Conservation (phyloP, 2,329 filamentous ascomycete species). For the Xylaria sp. region DNA sequence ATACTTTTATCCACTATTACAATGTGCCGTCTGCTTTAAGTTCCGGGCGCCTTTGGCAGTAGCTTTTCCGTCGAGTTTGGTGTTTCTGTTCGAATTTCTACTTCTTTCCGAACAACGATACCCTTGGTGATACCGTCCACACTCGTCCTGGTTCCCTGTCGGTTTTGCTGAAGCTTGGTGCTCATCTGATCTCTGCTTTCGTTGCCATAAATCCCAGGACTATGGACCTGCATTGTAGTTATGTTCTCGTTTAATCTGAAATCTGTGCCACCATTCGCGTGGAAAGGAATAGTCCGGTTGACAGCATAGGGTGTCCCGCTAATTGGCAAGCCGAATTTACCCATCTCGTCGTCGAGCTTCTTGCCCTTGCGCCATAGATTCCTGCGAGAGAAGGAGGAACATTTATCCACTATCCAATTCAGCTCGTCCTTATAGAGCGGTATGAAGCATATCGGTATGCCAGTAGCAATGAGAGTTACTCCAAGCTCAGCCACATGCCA, state of each 20-base stretch:
- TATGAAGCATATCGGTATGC: conserved; percentile 40
- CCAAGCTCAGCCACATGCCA: conserved; percentile 41
- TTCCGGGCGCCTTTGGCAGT: neutral
- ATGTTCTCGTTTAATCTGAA: neutral
- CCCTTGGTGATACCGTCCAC: neutral
- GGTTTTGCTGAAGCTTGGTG: neutral
- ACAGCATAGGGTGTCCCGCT: conserved; percentile 8
- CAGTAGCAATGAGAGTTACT: conserved; percentile 41
- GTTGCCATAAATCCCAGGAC: neutral
- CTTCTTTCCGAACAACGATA: neutral
- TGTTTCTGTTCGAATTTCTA: neutral
- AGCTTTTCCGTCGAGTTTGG: neutral
- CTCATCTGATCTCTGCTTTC: neutral
- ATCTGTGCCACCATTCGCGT: neutral
- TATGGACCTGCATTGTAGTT: neutral
- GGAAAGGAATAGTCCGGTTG: neutral
- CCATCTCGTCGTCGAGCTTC: neutral
- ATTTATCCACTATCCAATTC: conserved; percentile 13
- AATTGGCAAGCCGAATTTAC: conserved; percentile 18
- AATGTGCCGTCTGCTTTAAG: neutral
- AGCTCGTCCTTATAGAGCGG: conserved; percentile 35
- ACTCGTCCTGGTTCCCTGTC: neutral
- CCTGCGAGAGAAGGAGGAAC: neutral
- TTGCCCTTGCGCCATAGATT: neutral
- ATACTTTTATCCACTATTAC: neutral